Conservation (phyloP, 2,329 filamentous ascomycete species). For the Pezicula radicicola region DNA sequence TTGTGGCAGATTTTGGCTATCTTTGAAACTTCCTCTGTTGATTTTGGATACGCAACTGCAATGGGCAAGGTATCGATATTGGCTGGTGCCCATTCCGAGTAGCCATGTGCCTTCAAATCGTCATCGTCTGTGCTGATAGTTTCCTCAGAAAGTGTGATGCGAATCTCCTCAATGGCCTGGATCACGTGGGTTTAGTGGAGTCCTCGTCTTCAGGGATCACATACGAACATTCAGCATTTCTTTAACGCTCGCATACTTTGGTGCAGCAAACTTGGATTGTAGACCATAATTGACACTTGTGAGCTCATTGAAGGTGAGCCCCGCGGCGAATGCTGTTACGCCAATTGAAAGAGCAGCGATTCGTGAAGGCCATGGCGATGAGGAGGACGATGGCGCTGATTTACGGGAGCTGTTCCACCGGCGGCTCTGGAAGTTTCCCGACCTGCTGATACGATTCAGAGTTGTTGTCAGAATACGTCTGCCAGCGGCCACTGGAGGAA, state of each 20-base stretch:
- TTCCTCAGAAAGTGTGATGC: constrained; percentile 35
- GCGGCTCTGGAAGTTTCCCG: too few species aligned
- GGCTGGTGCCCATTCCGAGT: constrained; percentile 61
- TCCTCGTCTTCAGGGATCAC: constrained; percentile 1
- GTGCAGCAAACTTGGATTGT: constrained; percentile 43
- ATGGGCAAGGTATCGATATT: constrained; percentile 58
- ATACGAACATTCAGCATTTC: constrained; percentile 6
- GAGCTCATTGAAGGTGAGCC: constrained; percentile 85
- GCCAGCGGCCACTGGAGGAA: too few species aligned
- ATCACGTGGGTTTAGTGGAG: neutral
- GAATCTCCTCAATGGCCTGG: constrained; percentile 15
- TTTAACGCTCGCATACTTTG: constrained; percentile 9
- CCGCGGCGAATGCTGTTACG: constrained; percentile 51
- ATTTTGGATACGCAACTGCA: constrained; percentile 59
- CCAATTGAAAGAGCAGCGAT: too few species aligned
- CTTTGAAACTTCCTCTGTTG: constrained; percentile 57
- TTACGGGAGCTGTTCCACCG: too few species aligned
- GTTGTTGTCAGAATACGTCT: too few species aligned
- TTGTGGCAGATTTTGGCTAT: constrained; percentile 69
- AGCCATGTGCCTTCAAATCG: constrained; percentile 56
- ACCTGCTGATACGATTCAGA: too few species aligned
- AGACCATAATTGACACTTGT: constrained; percentile 81
- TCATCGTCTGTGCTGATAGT: constrained; percentile 61
- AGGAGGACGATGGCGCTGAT: too few species aligned
- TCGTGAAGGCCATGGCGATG: too few species aligned